phyloP scores from a whole-genome alignment of 345 rosid genomes.

The Acer campestre region DNA sequence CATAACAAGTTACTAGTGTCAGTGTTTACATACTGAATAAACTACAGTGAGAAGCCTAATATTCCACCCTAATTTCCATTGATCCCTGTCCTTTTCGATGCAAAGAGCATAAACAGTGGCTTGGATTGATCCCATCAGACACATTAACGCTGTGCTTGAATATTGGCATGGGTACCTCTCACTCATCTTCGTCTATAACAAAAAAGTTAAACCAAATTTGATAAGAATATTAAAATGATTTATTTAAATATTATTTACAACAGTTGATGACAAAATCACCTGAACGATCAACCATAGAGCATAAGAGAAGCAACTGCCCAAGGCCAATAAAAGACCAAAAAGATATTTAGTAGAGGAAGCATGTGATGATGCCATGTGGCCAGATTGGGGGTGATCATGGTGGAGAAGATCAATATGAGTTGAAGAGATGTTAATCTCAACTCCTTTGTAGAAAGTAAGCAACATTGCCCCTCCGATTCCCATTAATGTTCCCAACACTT shows the following conservation, averaged over 20 bases:
- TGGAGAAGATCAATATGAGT: constrained; percentile 41
- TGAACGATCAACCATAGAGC: constrained; percentile 48
- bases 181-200: constrained; percentile 45
- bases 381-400: background rate
- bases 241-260: background rate
- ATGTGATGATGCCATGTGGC: constrained; percentile 12
- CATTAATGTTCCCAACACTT: constrained; percentile 52
- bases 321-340: constrained; percentile 34
- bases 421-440: constrained; percentile 33
- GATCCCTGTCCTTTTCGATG: constrained; percentile 44
- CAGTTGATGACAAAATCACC: constrained; percentile 21
- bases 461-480: constrained; percentile 65
- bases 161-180: constrained; percentile 45
- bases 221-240: background rate
- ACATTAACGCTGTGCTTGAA: constrained; percentile 51
- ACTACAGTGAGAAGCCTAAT: constrained; percentile 44
- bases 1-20: background rate
- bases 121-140: constrained; percentile 48
- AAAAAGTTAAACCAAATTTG: background rate
- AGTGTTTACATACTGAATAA: constrained; percentile 33
- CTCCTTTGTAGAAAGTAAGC: constrained; percentile 58
- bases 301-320: constrained; percentile 33
- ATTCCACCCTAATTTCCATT: constrained; percentile 67
- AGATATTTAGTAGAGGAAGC: background rate
- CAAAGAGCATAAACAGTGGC: constrained; percentile 36